phyloP scores from a whole-genome alignment of 1,284 basidiomycete genomes.

The Pyrrhoderma lamaoense region DNA sequence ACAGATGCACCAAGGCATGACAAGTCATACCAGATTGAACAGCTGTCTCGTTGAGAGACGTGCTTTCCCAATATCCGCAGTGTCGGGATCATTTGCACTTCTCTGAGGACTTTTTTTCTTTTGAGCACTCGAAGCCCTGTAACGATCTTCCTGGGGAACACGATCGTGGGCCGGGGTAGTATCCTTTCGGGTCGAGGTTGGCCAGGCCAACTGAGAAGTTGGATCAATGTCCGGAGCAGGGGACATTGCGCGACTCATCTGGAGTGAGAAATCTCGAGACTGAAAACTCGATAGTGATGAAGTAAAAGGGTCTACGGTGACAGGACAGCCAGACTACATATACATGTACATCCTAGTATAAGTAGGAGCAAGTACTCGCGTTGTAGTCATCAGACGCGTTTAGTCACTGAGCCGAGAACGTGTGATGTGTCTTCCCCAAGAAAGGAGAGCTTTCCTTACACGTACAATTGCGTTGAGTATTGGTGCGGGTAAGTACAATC shows the following conservation, averaged over 20 bases:
- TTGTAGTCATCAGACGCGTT: background rate
- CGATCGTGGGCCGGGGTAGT: background rate
- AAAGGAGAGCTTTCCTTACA: too few relatives aligned
- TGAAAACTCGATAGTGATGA: background rate
- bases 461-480: too few relatives aligned
- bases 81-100: background rate
- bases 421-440: too few relatives aligned
- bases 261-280: background rate
- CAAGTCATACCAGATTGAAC: conserved; percentile 41
- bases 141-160: conserved; percentile 3
- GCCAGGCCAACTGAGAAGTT: conserved; percentile 71
- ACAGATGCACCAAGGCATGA: too few relatives aligned
- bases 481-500: too few relatives aligned
- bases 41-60: conserved; percentile 65
- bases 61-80: conserved; percentile 23
- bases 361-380: background rate
- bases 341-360: background rate
- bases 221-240: conserved; percentile 49
- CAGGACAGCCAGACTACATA: background rate
- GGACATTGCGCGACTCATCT: conserved; percentile 2
- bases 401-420: too few relatives aligned
- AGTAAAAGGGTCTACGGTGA: background rate
- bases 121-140: background rate
- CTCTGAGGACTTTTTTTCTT: conserved; percentile 2
- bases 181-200: conserved; percentile 38